These are phyloP conservation scores for Calonectria hawksworthii DNA, from an alignment of 2,329 filamentous ascomycete genomes.

Conservation along the genomic window DNA sequence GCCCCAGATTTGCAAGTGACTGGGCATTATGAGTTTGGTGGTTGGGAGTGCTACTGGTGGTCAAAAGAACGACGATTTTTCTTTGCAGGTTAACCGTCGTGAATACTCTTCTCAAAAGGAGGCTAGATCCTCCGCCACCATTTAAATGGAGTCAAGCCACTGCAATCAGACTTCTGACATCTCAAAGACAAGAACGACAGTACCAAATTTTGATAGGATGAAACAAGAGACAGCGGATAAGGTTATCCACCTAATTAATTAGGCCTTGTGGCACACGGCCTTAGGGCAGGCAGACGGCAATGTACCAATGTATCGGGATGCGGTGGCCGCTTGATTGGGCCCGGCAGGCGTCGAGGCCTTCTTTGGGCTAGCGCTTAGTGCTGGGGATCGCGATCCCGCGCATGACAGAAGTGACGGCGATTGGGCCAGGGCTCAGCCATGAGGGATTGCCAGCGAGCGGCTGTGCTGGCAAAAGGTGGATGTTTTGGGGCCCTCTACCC, in stretches of 20 bases:
- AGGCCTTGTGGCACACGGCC: background rate
- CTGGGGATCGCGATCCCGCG: slow-evolving; percentile 1
- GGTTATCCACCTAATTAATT: background rate
- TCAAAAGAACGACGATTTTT: no score
- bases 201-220: background rate
- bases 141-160: background rate
- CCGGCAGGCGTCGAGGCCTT: background rate
- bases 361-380: slow-evolving; percentile 2
- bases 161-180: background rate
- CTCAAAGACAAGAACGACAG: background rate
- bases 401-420: background rate
- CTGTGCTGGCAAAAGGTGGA: background rate
- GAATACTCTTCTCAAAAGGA: background rate
- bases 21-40: no score
- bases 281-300: background rate
- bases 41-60: no score
- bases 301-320: background rate
- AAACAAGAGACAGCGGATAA: background rate
- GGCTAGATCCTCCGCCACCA: background rate
- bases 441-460: background rate
- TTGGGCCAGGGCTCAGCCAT: background rate
- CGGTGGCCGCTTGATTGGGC: background rate
- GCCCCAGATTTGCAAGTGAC: no score
- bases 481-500: background rate
- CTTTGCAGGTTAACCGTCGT: no score